phyloP scores from a whole-genome alignment of 495 filamentous ascomycete genomes.

The Aspergillus diversus region DNA sequence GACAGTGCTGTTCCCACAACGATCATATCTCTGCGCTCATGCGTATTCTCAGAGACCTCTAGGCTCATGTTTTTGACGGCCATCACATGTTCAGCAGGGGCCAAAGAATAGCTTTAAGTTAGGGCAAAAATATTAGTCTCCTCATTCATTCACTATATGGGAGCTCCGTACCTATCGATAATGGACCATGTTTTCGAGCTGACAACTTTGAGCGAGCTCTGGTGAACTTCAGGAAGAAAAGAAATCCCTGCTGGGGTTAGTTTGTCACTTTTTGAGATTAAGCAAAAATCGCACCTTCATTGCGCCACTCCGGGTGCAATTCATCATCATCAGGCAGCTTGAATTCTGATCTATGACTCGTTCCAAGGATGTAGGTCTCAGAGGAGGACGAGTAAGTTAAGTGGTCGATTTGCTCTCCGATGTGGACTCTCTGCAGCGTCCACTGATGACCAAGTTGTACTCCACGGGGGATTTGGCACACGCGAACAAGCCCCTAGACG shows the following conservation, averaged over 20 bases:
- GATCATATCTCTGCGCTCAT: slow-evolving; percentile 79
- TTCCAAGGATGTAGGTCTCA: slow-evolving; percentile 76
- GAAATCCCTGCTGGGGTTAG: slow-evolving; percentile 42
- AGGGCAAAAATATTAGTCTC: slow-evolving; percentile 14
- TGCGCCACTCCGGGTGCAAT: slow-evolving; percentile 75
- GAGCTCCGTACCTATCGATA: slow-evolving; percentile 65
- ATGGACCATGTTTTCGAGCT: slow-evolving; percentile 74
- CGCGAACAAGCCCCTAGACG: slow-evolving; percentile 61
- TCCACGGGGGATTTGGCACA: slow-evolving; percentile 66
- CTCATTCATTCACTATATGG: not conserved
- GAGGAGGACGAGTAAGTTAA: slow-evolving; percentile 76
- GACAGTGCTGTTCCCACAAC: slow-evolving; percentile 82
- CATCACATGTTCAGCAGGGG: slow-evolving; percentile 73
- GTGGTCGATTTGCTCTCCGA: slow-evolving; percentile 72
- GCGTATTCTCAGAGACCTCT: slow-evolving; percentile 86
- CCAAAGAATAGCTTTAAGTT: slow-evolving; percentile 53
- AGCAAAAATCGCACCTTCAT: slow-evolving; percentile 56
- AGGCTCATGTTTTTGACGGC: slow-evolving; percentile 82
- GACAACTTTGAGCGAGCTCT: slow-evolving; percentile 72
- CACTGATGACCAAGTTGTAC: slow-evolving; percentile 73
- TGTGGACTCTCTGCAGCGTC: slow-evolving; percentile 65
- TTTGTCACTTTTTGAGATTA: not conserved
- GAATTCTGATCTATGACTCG: slow-evolving; percentile 67
- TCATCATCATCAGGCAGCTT: slow-evolving; percentile 84
- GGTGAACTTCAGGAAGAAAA: slow-evolving; percentile 69